Conservation (phyloP, 139 green algal species). For the Edaphochlamys debaryana region DNA sequence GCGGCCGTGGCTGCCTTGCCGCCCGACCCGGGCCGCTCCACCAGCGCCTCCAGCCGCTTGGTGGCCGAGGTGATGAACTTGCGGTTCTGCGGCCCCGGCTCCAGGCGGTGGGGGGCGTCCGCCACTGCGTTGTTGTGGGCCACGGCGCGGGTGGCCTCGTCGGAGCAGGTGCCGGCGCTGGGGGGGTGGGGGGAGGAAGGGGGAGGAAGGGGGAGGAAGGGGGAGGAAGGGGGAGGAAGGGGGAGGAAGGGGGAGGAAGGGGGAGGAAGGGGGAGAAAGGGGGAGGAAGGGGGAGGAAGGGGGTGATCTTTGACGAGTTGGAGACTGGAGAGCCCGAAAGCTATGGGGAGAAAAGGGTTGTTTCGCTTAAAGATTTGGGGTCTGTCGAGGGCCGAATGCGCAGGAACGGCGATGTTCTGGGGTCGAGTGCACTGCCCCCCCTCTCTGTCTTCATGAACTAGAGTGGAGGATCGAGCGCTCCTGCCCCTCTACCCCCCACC, state of each 20-base stretch:
- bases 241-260: neutral
- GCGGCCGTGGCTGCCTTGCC: neutral
- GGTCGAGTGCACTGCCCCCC: no score
- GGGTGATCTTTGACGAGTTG: no score
- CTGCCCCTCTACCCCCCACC: no score
- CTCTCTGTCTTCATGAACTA: no score
- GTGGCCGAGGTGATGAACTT: slow-evolving; percentile 68
- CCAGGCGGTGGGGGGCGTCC: slow-evolving; percentile 29
- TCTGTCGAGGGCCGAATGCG: no score
- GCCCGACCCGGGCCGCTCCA: slow-evolving; percentile 53
- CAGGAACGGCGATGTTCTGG: no score
- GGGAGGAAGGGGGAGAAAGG: no score
- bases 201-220: neutral
- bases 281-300: no score
- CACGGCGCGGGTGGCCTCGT: slow-evolving; percentile 67
- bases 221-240: neutral
- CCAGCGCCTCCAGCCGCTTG: slow-evolving; percentile 76
- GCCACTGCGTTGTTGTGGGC: slow-evolving; percentile 76
- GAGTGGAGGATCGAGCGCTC: no score
- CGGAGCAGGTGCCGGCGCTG: slow-evolving; percentile 44
- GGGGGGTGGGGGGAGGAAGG: neutral
- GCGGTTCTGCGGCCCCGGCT: slow-evolving; percentile 42
- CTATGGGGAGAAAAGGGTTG: no score
- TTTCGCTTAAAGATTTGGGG: no score
- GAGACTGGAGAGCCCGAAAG: no score